Conservation (phyloP, 768 basidiomycete genomes). For the Punctularia strigosozonata region DNA sequence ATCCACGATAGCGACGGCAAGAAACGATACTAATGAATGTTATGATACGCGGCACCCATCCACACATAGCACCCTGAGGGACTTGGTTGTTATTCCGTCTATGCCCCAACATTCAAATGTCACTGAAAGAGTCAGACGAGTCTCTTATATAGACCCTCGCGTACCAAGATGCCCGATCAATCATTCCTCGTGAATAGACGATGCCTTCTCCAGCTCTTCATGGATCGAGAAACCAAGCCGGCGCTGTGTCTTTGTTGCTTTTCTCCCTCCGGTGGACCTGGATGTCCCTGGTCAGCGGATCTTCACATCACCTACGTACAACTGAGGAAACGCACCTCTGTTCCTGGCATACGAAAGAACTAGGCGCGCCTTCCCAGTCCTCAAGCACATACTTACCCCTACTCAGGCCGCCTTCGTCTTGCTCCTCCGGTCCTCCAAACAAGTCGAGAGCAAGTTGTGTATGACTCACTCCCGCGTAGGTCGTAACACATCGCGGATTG, state of each 20-base stretch:
- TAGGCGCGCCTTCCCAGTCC: constrained; percentile 94
- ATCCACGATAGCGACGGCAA: too few relatives aligned
- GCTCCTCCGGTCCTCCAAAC: constrained; percentile 70
- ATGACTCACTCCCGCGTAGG: constrained; percentile 95
- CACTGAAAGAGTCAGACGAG: too few relatives aligned
- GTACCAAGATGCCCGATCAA: too few relatives aligned
- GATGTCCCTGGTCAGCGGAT: constrained; percentile 1
- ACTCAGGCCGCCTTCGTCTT: constrained; percentile 28
- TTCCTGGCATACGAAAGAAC: constrained; percentile 97
- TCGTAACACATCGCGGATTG: constrained; percentile 94
- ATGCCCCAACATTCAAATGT: too few relatives aligned
- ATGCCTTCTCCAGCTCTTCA: constrained; percentile 42
- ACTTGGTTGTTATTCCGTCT: too few relatives aligned
- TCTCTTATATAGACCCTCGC: too few relatives aligned
- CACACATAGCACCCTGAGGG: too few relatives aligned
- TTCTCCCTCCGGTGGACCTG: constrained; percentile 80
- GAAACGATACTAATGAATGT: too few relatives aligned
- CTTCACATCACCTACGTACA: background rate
- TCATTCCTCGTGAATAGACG: too few relatives aligned
- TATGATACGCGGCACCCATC: too few relatives aligned
- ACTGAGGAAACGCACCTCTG: constrained; percentile 41
- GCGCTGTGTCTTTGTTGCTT: constrained; percentile 82
- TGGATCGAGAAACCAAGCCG: constrained; percentile 76
- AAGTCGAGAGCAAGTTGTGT: constrained; percentile 91
- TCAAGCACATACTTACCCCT: constrained; percentile 76